Conservation (phyloP, 495 filamentous ascomycete species). For the Chaetomium fimeti region DNA sequence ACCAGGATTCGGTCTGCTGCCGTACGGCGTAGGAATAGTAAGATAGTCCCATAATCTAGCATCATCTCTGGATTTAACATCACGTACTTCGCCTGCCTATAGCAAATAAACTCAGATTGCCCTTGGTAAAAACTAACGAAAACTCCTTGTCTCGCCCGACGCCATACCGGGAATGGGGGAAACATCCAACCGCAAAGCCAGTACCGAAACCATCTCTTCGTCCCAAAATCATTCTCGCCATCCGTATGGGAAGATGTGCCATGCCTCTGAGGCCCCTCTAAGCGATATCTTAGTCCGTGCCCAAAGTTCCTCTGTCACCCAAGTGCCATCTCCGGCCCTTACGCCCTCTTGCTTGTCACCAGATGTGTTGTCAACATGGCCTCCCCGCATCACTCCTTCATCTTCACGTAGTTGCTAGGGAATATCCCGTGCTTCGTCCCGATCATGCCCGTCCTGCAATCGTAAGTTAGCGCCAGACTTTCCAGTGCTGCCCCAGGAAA, state of each 20-base stretch:
- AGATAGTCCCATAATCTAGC: too few relatives aligned
- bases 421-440: constrained; percentile 55
- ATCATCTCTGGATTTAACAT: background rate
- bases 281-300: background rate
- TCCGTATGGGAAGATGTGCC: constrained; percentile 19
- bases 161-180: constrained; percentile 11
- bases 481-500: background rate
- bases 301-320: background rate
- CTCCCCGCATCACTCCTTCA: constrained; percentile 34
- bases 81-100: background rate
- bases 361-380: constrained; percentile 6
- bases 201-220: background rate
- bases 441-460: constrained; percentile 55
- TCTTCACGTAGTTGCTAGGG: constrained; percentile 58
- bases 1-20: background rate
- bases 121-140: background rate
- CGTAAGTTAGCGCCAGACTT: constrained; percentile 17
- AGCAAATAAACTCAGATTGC: background rate
- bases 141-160: constrained; percentile 14
- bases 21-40: background rate
- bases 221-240: background rate
- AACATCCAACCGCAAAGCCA: constrained; percentile 2
- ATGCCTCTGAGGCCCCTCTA: background rate
- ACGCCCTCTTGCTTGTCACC: background rate
- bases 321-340: background rate